phyloP scores from a whole-genome alignment of 192 early-diverging fungal genomes.

The Umbelopsis sp. region DNA sequence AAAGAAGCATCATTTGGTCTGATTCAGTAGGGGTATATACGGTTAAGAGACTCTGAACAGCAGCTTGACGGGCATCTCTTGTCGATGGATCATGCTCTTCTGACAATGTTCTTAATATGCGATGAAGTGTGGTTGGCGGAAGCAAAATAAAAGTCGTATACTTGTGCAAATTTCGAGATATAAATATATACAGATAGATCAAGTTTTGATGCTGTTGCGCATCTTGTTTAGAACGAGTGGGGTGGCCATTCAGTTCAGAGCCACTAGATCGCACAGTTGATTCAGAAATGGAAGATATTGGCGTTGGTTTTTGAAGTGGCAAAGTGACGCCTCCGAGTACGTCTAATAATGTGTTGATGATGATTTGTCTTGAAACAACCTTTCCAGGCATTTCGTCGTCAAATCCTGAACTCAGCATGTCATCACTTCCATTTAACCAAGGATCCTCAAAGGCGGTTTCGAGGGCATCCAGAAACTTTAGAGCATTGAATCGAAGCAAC shows the following conservation, averaged over 20 bases:
- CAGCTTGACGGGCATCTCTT: slow-evolving; percentile 52
- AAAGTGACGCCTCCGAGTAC: slow-evolving; percentile 47
- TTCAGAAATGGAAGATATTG: slow-evolving; percentile 34
- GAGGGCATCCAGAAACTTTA: slow-evolving; percentile 55
- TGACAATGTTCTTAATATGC: slow-evolving; percentile 50
- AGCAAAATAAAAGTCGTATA: slow-evolving; percentile 58
- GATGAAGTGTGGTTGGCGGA: slow-evolving; percentile 55
- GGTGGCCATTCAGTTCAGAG: background rate
- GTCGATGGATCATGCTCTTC: slow-evolving; percentile 49
- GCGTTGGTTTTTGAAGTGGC: slow-evolving; percentile 32
- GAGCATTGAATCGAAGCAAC: slow-evolving; percentile 53
- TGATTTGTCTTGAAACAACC: slow-evolving; percentile 59
- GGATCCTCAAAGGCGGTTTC: slow-evolving; percentile 63
- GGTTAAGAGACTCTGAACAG: slow-evolving; percentile 55
- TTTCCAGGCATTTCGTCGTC: slow-evolving; percentile 57
- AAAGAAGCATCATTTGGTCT: slow-evolving; percentile 49
- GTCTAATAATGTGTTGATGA: slow-evolving; percentile 62
- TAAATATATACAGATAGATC: slow-evolving; percentile 54
- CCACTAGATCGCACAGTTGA: slow-evolving; percentile 35
- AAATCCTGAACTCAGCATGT: slow-evolving; percentile 38
- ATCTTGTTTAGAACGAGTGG: background rate
- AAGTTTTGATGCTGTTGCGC: slow-evolving; percentile 25
- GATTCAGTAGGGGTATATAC: slow-evolving; percentile 59
- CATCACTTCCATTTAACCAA: slow-evolving; percentile 57
- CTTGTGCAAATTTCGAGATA: slow-evolving; percentile 56